phyloP scores from a whole-genome alignment of 192 early-diverging fungal species.

The Mortierella antarctica region DNA sequence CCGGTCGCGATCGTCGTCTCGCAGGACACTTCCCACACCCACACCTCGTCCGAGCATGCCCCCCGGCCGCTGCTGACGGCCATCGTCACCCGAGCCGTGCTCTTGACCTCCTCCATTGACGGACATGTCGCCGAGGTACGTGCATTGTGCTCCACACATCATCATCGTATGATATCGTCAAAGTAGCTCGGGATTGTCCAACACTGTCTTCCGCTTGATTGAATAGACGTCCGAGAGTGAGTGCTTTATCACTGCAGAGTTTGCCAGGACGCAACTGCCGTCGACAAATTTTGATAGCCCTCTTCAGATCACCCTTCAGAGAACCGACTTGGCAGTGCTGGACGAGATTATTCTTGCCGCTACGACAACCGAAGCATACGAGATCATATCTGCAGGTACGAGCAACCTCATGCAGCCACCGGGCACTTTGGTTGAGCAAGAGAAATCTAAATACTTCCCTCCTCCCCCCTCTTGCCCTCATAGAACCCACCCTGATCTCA shows the following conservation, averaged over 20 bases:
- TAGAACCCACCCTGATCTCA: slow-evolving; percentile 45
- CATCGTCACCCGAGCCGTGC: slow-evolving; percentile 41
- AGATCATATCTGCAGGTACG: slow-evolving; percentile 36
- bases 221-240: slow-evolving; percentile 33
- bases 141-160: not conserved
- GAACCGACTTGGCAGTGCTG: slow-evolving; percentile 62
- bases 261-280: slow-evolving; percentile 35
- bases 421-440: not conserved
- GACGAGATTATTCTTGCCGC: slow-evolving; percentile 74
- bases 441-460: not conserved
- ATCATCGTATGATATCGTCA: not conserved
- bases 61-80: slow-evolving; percentile 21
- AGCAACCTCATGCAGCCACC: not conserved
- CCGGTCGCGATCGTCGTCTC: slow-evolving; percentile 50
- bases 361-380: slow-evolving; percentile 61
- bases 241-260: slow-evolving; percentile 44
- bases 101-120: slow-evolving; percentile 48
- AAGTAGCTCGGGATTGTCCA: not conserved
- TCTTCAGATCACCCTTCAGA: slow-evolving; percentile 44
- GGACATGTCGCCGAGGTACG: slow-evolving; percentile 41
- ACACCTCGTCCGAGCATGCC: slow-evolving; percentile 8
- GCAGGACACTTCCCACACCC: slow-evolving; percentile 30
- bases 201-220: not conserved
- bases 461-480: not conserved
- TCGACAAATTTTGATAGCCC: slow-evolving; percentile 22